Evolutionary conservation across 1,139 yeast species (phyloP).

Genomic region (Geotrichum histeridarum): DNA sequence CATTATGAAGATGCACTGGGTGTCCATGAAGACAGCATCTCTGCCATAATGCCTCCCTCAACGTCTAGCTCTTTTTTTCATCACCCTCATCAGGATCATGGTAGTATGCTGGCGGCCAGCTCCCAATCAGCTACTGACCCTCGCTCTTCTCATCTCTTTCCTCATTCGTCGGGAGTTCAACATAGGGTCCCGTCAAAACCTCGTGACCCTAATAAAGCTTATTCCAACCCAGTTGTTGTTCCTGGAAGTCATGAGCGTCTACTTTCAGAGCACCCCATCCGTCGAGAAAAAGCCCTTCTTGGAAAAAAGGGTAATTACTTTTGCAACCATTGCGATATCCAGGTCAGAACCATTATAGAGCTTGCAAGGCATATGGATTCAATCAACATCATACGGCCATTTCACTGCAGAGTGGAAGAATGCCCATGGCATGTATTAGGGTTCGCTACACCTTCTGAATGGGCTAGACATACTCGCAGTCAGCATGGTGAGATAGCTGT

Average conservation of each 20-base stretch:
- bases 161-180: neutral
- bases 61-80: neutral
- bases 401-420: constrained; percentile 48
- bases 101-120: too few relatives aligned
- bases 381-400: constrained; percentile 41
- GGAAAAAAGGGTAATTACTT: constrained; percentile 47
- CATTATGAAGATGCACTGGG: neutral
- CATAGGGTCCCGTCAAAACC: neutral
- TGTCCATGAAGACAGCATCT: neutral
- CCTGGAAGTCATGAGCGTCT: constrained; percentile 12
- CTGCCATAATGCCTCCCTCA: neutral
- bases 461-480: constrained; percentile 55
- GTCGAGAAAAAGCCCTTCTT: constrained; percentile 10
- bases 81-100: neutral
- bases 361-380: constrained; percentile 49
- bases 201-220: constrained; percentile 5
- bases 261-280: neutral
- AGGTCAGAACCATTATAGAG: constrained; percentile 41
- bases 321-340: constrained; percentile 49
- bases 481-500: constrained; percentile 42
- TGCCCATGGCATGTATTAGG: constrained; percentile 66
- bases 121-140: too few relatives aligned
- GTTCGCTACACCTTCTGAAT: constrained; percentile 53
- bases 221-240: constrained; percentile 15
- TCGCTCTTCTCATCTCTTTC: neutral